Evolutionary conservation across 2,329 filamentous ascomycete species (phyloP).

Genomic region (Aspergillus latus): DNA sequence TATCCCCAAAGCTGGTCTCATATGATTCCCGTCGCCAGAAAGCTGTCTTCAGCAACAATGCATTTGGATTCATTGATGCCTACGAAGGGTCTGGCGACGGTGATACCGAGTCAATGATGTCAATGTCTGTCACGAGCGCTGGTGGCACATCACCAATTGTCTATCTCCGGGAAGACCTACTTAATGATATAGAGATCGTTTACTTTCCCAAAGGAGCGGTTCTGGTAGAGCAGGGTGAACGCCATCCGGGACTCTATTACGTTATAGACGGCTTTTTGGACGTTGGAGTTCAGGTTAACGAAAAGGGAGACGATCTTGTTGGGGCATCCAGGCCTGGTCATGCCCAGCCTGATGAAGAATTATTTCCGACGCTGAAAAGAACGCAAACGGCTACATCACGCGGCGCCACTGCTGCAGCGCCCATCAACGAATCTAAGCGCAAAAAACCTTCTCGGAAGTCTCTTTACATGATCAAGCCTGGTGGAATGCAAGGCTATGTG

Average conservation of each 20-base stretch:
- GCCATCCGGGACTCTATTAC: constrained; percentile 96
- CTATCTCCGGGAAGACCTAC: constrained; percentile 72
- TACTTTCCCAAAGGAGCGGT: constrained; percentile 95
- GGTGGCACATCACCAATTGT: constrained; percentile 64
- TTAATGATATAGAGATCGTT: constrained; percentile 92
- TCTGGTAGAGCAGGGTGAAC: constrained; percentile 91
- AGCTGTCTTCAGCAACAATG: constrained; percentile 79
- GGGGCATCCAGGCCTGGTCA: constrained; percentile 33
- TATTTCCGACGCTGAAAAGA: constrained; percentile 48
- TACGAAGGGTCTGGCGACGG: constrained; percentile 72
- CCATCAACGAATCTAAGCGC: constrained; percentile 33
- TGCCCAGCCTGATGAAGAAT: constrained; percentile 35
- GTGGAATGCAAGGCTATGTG: constrained; percentile 89
- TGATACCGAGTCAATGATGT: constrained; percentile 80
- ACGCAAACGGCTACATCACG: constrained; percentile 46
- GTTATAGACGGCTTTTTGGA: constrained; percentile 97
- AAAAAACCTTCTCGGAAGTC: constrained; percentile 61
- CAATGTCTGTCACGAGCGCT: constrained; percentile 63
- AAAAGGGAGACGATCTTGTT: constrained; percentile 50
- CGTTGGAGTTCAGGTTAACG: constrained; percentile 76
- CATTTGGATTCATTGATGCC: constrained; percentile 86
- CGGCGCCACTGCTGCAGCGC: constrained; percentile 23
- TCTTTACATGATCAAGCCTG: constrained; percentile 89
- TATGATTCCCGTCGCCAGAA: constrained; percentile 81
- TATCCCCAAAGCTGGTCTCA: constrained; percentile 79